A percentile compares a stretch with the other conserved stretches of the same genome.
Conservation (phyloP, 768 basidiomycete species). For the Naganishia antarctica region DNA sequence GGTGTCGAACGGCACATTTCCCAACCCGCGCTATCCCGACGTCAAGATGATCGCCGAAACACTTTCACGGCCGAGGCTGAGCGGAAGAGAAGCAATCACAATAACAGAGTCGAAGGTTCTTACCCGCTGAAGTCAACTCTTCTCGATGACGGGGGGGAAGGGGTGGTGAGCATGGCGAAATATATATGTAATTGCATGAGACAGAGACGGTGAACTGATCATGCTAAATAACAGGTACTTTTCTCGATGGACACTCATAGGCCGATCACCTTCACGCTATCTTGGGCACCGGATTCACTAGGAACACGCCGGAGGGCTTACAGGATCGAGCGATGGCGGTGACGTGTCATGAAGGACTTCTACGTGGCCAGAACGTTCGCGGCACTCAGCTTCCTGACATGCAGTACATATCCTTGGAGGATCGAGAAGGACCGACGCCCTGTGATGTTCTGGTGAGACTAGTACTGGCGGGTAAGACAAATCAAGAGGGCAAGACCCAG, state of each 20-base stretch:
- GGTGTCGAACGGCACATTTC: too few relatives aligned
- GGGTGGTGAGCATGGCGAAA: background rate
- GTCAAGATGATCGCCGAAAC: too few relatives aligned
- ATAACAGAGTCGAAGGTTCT: too few relatives aligned
- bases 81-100: background rate
- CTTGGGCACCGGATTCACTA: background rate
- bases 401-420: background rate
- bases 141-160: too few relatives aligned
- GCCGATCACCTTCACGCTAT: background rate
- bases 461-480: background rate
- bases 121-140: too few relatives aligned
- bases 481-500: background rate
- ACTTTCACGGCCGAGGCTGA: too few relatives aligned
- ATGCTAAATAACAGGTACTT: background rate
- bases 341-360: background rate
- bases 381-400: background rate
- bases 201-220: background rate
- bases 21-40: too few relatives aligned
- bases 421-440: background rate
- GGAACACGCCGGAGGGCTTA: conserved; percentile 5
- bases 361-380: background rate
- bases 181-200: background rate
- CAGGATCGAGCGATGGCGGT: background rate
- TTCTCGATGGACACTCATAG: background rate
- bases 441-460: background rate